These are phyloP conservation scores for Exophiala alcalophila DNA, from an alignment of 2,329 filamentous ascomycete genomes.

Conservation along the genomic window DNA sequence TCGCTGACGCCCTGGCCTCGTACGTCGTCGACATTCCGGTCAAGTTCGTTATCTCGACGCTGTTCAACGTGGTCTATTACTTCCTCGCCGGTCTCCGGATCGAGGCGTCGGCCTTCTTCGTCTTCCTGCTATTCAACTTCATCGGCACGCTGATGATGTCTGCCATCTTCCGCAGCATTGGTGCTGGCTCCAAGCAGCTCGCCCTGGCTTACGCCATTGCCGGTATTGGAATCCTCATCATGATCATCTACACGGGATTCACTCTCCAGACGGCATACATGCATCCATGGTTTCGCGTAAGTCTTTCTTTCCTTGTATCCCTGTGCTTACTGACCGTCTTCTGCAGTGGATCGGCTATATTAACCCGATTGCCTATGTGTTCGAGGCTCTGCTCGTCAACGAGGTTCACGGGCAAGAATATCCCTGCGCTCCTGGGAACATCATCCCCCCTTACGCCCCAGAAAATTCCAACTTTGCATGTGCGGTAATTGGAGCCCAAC, in stretches of 20 bases:
- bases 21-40: conserved; percentile 53
- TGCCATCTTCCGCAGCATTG: conserved; percentile 56
- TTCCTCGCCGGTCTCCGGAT: conserved; percentile 60
- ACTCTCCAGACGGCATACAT: conserved; percentile 47
- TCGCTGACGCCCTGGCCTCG: conserved; percentile 44
- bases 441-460: conserved; percentile 69
- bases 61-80: conserved; percentile 59
- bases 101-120: conserved; percentile 58
- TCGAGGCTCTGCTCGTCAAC: conserved; percentile 40
- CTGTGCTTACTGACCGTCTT: too few species aligned
- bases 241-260: conserved; percentile 45
- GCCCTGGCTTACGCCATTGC: conserved; percentile 57
- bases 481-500: conserved; percentile 52
- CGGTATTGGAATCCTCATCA: conserved; percentile 38
- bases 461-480: conserved; percentile 68
- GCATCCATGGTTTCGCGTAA: conserved; percentile 53
- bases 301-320: conserved; percentile 51
- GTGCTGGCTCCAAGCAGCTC: conserved; percentile 55
- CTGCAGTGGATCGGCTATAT: conserved; percentile 43
- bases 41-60: conserved; percentile 58
- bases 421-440: conserved; percentile 16
- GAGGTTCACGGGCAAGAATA: conserved; percentile 36
- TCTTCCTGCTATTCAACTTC: conserved; percentile 53
- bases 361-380: conserved; percentile 41
- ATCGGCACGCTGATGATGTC: conserved; percentile 58